Conservation (phyloP, 345 rosid species). For the Trapa incisa region DNA sequence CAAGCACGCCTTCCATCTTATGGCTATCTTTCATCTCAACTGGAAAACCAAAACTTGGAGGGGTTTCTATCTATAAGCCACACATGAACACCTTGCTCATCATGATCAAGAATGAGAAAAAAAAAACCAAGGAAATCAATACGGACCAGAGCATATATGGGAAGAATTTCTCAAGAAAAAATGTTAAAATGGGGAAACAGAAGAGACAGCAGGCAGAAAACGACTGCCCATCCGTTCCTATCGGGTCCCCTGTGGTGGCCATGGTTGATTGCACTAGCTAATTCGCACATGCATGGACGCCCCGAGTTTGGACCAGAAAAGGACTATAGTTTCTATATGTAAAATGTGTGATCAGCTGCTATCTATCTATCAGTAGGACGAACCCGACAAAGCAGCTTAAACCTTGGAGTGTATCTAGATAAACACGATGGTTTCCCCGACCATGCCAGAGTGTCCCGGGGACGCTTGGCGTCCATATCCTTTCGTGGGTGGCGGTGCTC, state of each 20-base stretch:
- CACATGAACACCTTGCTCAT: background rate
- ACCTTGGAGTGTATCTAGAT: too few species aligned
- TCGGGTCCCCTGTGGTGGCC: background rate
- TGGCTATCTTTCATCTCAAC: slow-evolving; percentile 1
- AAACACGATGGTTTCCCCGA: too few species aligned
- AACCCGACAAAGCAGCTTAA: too few species aligned
- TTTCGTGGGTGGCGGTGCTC: too few species aligned
- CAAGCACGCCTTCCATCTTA: background rate
- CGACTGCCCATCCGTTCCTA: background rate
- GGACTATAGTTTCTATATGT: background rate
- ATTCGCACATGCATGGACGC: background rate
- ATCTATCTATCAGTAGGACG: too few species aligned
- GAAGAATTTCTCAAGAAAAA: background rate
- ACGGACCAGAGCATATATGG: background rate
- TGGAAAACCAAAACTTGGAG: background rate
- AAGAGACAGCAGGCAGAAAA: background rate
- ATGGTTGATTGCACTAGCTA: background rate
- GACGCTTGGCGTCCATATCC: too few species aligned
- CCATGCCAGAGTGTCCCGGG: too few species aligned
- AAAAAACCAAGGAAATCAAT: too few species aligned
- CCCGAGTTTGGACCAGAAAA: background rate
- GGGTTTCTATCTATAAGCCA: background rate
- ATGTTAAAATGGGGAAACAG: too few species aligned
- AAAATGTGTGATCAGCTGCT: too few species aligned
- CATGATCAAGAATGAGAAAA: background rate